Conservation (phyloP, 257 asterid genomes). For the Solanum gracilifrons region DNA sequence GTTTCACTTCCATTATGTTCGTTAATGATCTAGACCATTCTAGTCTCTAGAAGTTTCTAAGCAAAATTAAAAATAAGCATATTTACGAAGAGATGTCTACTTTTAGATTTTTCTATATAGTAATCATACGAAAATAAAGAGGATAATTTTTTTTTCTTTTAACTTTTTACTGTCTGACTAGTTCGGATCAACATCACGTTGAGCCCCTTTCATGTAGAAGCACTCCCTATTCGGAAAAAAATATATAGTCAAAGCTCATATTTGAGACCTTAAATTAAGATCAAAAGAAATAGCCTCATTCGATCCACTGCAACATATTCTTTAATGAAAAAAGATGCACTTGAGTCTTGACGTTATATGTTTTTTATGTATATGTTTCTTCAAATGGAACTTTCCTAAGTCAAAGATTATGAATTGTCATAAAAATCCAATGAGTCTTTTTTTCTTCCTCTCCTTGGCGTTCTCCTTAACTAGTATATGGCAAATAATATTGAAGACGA, state of each 20-base stretch:
- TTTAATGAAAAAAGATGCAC: no score
- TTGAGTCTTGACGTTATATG: no score
- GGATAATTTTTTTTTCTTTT: neutral
- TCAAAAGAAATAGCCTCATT: no score
- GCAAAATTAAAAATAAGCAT: neutral
- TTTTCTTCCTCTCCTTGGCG: neutral
- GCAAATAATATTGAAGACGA: neutral
- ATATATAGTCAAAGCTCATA: fast-evolving
- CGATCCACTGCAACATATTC: no score
- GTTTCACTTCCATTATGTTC: neutral
- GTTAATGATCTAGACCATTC: neutral
- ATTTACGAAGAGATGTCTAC: no score
- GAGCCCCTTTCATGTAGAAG: no score
- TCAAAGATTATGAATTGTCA: neutral
- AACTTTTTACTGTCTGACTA: no score
- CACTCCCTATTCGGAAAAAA: no score
- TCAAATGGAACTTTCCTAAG: neutral
- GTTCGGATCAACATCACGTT: no score
- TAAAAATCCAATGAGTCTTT: neutral
- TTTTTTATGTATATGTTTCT: neutral
- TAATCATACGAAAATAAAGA: neutral
- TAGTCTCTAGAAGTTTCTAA: neutral
- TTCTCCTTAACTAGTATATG: neutral
- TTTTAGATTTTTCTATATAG: no score
- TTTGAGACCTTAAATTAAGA: no score